These are phyloP conservation scores for Trypanosomatidae sp. DNA, from an alignment of 208 protist genomes.

Conservation along the genomic window DNA sequence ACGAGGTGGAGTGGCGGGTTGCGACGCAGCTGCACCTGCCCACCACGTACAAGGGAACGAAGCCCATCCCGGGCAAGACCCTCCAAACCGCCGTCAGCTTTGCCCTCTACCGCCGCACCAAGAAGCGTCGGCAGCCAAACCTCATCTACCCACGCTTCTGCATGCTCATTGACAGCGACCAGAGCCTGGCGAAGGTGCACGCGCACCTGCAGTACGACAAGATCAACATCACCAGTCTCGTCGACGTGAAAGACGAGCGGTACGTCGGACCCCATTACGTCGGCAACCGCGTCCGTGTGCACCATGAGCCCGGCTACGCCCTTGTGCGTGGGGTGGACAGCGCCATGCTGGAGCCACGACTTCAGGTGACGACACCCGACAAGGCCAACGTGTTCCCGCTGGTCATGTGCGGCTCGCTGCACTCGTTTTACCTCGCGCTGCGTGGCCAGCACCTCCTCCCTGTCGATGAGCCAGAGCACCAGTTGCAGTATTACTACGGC, in stretches of 20 bases:
- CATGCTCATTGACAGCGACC: constrained; percentile 38
- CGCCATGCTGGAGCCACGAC: constrained; percentile 48
- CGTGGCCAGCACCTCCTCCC: constrained; percentile 41
- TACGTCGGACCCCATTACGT: constrained; percentile 1
- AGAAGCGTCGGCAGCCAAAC: constrained; percentile 14
- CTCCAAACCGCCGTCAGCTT: constrained; percentile 73
- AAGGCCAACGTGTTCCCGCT: constrained; percentile 44
- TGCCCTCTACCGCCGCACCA: constrained; percentile 18
- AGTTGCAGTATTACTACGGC: constrained; percentile 78
- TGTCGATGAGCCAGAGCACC: constrained; percentile 61
- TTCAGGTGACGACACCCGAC: constrained; percentile 38
- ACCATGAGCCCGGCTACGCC: constrained; percentile 33
- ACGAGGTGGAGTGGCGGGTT: constrained; percentile 14
- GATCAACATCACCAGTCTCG: constrained; percentile 37
- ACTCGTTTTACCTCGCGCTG: constrained; percentile 59
- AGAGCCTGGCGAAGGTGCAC: constrained; percentile 13
- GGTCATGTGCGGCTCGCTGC: constrained; percentile 65
- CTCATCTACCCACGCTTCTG: constrained; percentile 62
- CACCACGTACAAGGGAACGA: constrained; percentile 36
- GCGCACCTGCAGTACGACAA: constrained; percentile 54
- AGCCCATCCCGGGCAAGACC: constrained; percentile 28
- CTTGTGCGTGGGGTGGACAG: constrained; percentile 60
- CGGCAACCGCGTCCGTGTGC: constrained; percentile 32
- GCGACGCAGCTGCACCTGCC: constrained; percentile 71
- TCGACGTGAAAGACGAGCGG: neutral